phyloP scores from a whole-genome alignment of 164 flowering plant genomes.

The Taxillus chinensis region DNA sequence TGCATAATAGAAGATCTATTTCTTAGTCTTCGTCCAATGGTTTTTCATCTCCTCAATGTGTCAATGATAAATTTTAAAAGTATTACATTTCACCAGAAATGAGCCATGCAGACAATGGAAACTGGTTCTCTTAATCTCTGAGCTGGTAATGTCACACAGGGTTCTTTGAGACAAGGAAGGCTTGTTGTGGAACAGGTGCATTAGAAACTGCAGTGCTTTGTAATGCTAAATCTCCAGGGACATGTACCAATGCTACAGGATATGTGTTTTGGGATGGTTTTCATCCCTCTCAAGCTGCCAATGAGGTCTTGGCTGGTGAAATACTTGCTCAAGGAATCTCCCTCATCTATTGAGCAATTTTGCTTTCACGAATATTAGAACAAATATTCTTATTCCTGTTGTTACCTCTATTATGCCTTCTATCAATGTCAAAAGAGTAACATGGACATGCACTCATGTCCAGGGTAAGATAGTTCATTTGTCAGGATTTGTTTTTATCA shows the following conservation, averaged over 20 bases:
- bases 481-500: too few relatives aligned
- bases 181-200: slow-evolving; percentile 69
- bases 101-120: too few relatives aligned
- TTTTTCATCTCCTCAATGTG: too few relatives aligned
- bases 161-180: slow-evolving; percentile 55
- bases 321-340: slow-evolving; percentile 49
- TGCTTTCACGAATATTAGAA: background rate
- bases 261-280: slow-evolving; percentile 74
- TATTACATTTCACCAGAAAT: too few relatives aligned
- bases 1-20: too few relatives aligned
- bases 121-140: background rate
- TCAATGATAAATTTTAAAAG: too few relatives aligned
- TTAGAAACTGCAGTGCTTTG: slow-evolving; percentile 57
- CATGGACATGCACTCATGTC: too few relatives aligned
- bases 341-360: slow-evolving; percentile 26
- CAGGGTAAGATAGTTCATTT: too few relatives aligned
- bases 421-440: too few relatives aligned
- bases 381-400: background rate
- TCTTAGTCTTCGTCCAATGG: too few relatives aligned
- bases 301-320: slow-evolving; percentile 37
- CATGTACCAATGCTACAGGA: slow-evolving; percentile 56
- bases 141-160: slow-evolving; percentile 20
- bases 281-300: slow-evolving; percentile 60
- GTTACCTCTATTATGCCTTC: slow-evolving; percentile 1
- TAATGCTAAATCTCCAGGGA: slow-evolving; percentile 44